phyloP scores from a whole-genome alignment of 768 basidiomycete species.

The Sarcomyxa edulis region DNA sequence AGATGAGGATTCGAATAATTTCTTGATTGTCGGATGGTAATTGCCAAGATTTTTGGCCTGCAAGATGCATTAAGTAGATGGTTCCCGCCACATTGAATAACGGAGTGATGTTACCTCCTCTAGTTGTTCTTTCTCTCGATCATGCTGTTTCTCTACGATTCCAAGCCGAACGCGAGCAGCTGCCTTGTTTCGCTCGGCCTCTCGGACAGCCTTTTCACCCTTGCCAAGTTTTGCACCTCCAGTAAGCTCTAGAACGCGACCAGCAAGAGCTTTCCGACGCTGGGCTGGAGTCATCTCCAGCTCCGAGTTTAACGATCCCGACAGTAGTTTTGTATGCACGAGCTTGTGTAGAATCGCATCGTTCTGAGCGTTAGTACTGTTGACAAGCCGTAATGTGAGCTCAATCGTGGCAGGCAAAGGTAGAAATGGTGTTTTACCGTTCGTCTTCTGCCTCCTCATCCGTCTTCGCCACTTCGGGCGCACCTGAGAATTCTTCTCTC shows the following conservation, averaged over 20 bases:
- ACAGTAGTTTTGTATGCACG: conserved; percentile 74
- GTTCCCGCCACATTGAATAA: conserved; percentile 1
- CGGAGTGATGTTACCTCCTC: conserved; percentile 52
- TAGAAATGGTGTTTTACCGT: conserved; percentile 27
- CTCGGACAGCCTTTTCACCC: conserved; percentile 59
- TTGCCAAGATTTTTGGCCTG: conserved; percentile 84
- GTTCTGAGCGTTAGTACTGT: conserved; percentile 70
- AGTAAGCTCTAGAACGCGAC: conserved; percentile 69
- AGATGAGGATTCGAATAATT: conserved; percentile 42
- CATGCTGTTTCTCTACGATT: conserved; percentile 53
- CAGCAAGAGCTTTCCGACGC: conserved; percentile 68
- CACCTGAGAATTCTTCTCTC: conserved; percentile 24
- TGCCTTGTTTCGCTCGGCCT: conserved; percentile 63
- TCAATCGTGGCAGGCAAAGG: background rate
- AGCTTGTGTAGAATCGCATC: conserved; percentile 75
- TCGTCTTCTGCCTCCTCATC: conserved; percentile 51
- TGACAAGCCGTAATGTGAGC: background rate
- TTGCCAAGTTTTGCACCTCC: conserved; percentile 68
- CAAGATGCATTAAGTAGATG: conserved; percentile 7
- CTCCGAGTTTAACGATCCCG: conserved; percentile 63
- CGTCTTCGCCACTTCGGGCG: conserved; percentile 19
- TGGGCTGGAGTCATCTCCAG: conserved; percentile 61
- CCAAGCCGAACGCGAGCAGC: conserved; percentile 72
- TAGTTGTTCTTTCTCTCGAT: conserved; percentile 46
- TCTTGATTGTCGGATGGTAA: conserved; percentile 77